Conservation (phyloP, 768 basidiomycete genomes). For the Russula compacta region DNA sequence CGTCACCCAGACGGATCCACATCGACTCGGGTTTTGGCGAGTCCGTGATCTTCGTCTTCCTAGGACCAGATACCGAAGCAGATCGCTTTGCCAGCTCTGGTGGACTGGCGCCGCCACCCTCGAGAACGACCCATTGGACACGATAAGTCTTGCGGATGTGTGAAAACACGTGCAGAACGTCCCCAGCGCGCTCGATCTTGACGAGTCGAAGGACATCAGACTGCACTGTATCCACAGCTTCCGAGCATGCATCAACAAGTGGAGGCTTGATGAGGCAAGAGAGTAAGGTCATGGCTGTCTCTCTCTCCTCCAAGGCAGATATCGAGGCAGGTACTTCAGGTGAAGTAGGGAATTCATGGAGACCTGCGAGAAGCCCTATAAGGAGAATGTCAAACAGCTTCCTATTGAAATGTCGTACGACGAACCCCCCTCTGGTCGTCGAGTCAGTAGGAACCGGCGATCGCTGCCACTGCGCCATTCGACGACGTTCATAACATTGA, state of each 20-base stretch:
- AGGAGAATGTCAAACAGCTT: background rate
- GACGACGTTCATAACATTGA: constrained; percentile 77
- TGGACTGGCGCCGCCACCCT: constrained; percentile 46
- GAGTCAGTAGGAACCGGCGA: constrained; percentile 66
- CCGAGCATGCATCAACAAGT: constrained; percentile 8
- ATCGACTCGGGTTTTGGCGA: background rate
- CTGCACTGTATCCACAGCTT: background rate
- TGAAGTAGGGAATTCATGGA: constrained; percentile 78
- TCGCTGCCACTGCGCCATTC: constrained; percentile 54
- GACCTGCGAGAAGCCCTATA: constrained; percentile 79
- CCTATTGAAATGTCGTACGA: background rate
- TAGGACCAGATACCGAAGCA: background rate
- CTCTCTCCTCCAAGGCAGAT: constrained; percentile 27
- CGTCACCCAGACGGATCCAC: constrained; percentile 3
- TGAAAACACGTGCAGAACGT: constrained; percentile 77
- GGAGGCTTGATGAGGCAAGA: constrained; percentile 32
- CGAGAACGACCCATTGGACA: constrained; percentile 59
- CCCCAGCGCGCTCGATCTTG: constrained; percentile 44
- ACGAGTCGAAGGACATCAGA: constrained; percentile 28
- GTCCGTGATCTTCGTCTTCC: background rate
- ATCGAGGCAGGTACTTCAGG: constrained; percentile 42
- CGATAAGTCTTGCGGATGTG: constrained; percentile 86
- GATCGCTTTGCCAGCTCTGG: constrained; percentile 21
- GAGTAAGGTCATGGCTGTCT: constrained; percentile 31
- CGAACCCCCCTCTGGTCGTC: constrained; percentile 74